Percentiles rank a stretch among this genome's conserved stretches.
Evolutionary conservation across 805 yeast species (phyloP).

Genomic region (Kluyveromyces siamensis): DNA sequence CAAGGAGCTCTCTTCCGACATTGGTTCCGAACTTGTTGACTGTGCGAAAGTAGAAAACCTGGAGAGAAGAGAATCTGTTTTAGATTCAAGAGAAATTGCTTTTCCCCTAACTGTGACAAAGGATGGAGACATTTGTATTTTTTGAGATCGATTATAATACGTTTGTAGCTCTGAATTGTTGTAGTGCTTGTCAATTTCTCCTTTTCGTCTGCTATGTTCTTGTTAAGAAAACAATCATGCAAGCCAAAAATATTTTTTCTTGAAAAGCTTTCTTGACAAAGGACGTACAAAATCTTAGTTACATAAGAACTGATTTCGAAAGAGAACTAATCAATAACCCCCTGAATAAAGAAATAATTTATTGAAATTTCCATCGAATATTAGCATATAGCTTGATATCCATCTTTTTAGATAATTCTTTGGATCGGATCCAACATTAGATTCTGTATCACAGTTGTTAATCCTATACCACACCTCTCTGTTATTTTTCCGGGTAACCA

Average conservation of each 20-base stretch:
- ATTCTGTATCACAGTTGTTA: slow-evolving; percentile 24
- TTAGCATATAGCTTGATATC: slow-evolving; percentile 13
- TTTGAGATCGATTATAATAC: background rate
- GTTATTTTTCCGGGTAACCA: background rate
- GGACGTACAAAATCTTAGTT: too few relatives aligned
- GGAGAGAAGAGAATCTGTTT: slow-evolving; percentile 46
- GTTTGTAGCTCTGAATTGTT: background rate
- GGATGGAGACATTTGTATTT: slow-evolving; percentile 29
- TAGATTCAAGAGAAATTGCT: slow-evolving; percentile 61
- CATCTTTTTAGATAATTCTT: slow-evolving; percentile 17
- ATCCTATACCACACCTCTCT: slow-evolving; percentile 17
- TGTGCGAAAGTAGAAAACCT: slow-evolving; percentile 47
- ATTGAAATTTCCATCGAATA: slow-evolving; percentile 4
- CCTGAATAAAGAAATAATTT: background rate
- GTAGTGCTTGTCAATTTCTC: background rate
- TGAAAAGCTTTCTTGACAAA: background rate
- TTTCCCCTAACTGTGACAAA: slow-evolving; percentile 64
- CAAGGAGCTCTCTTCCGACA: slow-evolving; percentile 38
- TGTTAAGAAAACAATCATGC: background rate
- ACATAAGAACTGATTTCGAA: background rate
- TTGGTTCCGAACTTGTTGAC: slow-evolving; percentile 39
- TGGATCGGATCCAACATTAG: slow-evolving; percentile 13
- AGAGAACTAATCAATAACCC: too few relatives aligned
- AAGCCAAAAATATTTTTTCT: background rate
- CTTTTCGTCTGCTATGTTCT: slow-evolving; percentile 1